Conservation (phyloP, 2,329 filamentous ascomycete genomes). For the Ophiocordyceps robertsii region DNA sequence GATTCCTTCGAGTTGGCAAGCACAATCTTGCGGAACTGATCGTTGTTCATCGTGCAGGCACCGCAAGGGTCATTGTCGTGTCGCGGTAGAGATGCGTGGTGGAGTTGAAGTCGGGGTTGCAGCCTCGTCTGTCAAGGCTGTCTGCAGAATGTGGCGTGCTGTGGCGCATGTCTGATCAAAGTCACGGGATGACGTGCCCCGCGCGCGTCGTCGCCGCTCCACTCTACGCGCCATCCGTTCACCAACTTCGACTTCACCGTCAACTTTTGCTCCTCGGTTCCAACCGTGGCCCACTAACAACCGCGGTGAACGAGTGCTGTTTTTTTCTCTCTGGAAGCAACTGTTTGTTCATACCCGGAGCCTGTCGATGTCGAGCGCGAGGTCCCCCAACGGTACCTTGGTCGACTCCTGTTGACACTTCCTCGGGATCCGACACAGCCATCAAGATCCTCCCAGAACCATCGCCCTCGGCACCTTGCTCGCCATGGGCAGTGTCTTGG, state of each 20-base stretch:
- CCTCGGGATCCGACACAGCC: not conserved
- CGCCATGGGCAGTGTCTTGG: conserved; percentile 45
- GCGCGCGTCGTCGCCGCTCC: conserved; percentile 12
- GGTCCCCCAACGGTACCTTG: too few relatives aligned
- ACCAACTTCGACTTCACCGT: not conserved
- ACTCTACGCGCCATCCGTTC: conserved; percentile 19
- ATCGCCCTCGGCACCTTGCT: not conserved
- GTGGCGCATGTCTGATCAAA: not conserved
- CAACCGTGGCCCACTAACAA: too few relatives aligned
- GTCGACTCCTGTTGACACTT: not conserved
- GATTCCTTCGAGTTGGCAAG: conserved; percentile 32
- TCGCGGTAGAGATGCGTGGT: not conserved
- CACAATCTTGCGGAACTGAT: conserved; percentile 78
- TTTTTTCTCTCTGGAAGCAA: too few relatives aligned
- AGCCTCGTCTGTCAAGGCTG: not conserved
- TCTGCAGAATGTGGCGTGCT: not conserved
- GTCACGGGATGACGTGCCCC: conserved; percentile 2
- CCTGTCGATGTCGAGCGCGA: too few relatives aligned
- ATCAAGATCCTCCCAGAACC: not conserved
- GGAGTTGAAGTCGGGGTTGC: not conserved
- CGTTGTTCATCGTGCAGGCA: conserved; percentile 71
- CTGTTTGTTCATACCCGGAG: too few relatives aligned
- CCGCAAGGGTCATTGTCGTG: not conserved
- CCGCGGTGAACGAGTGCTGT: too few relatives aligned
- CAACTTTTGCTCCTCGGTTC: too few relatives aligned